Evolutionary conservation across 2,329 filamentous ascomycete genomes (phyloP), one percentile per base, ranked within the genome.

Genomic region (Trichoderma koningii): DNA sequence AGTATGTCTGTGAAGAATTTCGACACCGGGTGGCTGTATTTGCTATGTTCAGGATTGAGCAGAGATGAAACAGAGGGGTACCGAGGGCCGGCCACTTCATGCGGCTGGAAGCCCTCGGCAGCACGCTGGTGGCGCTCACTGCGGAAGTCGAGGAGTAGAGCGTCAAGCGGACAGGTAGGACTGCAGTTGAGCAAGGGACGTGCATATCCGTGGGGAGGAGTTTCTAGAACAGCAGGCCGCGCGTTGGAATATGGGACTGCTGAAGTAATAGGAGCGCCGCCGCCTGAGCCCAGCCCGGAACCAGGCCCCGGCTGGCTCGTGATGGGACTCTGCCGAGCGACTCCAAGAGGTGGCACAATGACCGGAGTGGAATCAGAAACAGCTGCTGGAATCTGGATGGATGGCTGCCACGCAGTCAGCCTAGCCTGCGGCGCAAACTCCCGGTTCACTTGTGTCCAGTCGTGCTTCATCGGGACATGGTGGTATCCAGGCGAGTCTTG

Each of bases 1-100:
- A 96, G 81, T 66, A 96, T 92, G 75, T 96, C 92, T 48, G 91
- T 93, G 73, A 96, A 91, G 15, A 96, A 85, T 69, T 91, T 91
- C 7, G 91, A 94, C 1, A 96, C 81, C 1, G 91, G 91, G 71
- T 96, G 92, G 1, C 88, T 86, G 70, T 84, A 83, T 7, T 79
- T 79, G 66, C 81, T 83, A 57, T 83, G 82, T 47, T 86, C 80
- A 0, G 91, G 90, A 72, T 94, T 91, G 45, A 94, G 83, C 5
- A 96, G 83, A 1, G 89, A 90, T 0, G 88, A 89, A 64, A 96
- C 90, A 65, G 89, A 91, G 1, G 92, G 92, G 72, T 96, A 93
- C 15, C 85, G 82, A 0, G 92, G 92, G 0, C 91, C 92, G 7
- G 91, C 83, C 9, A 94, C 83, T 51, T 89, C 85, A 47, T 87